These are phyloP conservation scores for Colletotrichum siamense DNA, from an alignment of 2,329 filamentous ascomycete genomes.

Conservation along the genomic window DNA sequence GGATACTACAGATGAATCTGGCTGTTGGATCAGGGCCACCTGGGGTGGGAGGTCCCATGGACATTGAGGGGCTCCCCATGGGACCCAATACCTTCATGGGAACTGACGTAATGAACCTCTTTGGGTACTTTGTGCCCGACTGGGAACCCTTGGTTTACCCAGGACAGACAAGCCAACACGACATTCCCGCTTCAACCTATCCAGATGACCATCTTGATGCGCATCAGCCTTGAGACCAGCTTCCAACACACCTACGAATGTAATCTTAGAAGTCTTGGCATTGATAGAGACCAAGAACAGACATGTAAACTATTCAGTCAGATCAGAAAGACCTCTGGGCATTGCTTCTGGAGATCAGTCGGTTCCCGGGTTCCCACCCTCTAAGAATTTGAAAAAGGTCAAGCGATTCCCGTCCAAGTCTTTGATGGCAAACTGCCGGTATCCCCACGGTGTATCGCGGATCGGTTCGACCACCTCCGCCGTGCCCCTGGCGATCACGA, in stretches of 20 bases:
- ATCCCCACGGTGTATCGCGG: neutral
- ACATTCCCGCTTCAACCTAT: neutral
- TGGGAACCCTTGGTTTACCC: conserved; percentile 25
- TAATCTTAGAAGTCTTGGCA: neutral
- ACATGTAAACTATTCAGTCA: neutral
- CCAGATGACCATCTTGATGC: neutral
- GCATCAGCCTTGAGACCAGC: neutral
- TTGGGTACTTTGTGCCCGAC: conserved; percentile 26
- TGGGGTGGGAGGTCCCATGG: conserved; percentile 11
- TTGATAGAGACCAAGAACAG: neutral
- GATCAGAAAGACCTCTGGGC: neutral
- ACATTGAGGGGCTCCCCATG: conserved; percentile 5
- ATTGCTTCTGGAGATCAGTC: neutral
- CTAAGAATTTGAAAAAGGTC: conserved; percentile 7
- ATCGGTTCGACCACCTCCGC: neutral
- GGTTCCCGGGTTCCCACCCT: neutral
- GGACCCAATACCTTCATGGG: conserved; percentile 12
- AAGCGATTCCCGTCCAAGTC: neutral
- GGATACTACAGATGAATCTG: neutral
- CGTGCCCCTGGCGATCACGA: neutral
- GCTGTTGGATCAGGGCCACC: neutral
- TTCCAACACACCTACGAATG: neutral
- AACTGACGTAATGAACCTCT: conserved; percentile 31
- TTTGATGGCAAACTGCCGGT: conserved; percentile 1
- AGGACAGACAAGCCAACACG: neutral